Conservation (phyloP, 1,284 basidiomycete species). For the Moesziomyces antarcticus region DNA sequence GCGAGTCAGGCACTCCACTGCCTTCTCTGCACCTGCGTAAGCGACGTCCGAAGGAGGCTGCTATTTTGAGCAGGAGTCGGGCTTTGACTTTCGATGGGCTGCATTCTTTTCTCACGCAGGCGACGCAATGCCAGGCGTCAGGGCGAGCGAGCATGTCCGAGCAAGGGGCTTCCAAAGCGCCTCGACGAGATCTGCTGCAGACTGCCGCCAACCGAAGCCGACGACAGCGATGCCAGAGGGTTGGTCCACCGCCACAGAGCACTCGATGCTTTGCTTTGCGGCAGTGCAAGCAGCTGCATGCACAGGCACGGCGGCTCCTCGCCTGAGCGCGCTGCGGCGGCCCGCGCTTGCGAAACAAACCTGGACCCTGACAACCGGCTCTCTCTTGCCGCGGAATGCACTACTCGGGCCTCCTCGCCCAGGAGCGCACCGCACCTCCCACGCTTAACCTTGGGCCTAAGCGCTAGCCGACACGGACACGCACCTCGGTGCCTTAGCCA, state of each 20-base stretch:
- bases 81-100: background rate
- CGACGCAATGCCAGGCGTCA: background rate
- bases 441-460: background rate
- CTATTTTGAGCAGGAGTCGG: slow-evolving; percentile 19
- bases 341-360: background rate
- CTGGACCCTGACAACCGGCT: slow-evolving; percentile 9
- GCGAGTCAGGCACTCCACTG: slow-evolving; percentile 3
- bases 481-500: slow-evolving; percentile 29
- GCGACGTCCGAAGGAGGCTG: slow-evolving; percentile 3
- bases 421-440: slow-evolving; percentile 20
- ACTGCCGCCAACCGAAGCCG: slow-evolving; percentile 24
- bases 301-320: background rate
- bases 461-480: slow-evolving; percentile 8
- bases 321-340: background rate
- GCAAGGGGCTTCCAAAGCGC: slow-evolving; percentile 5
- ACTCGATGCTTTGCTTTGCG: background rate
- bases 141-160: slow-evolving; percentile 1
- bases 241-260: background rate
- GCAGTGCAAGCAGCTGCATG: no score
- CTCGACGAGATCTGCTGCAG: background rate
- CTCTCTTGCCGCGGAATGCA: slow-evolving; percentile 17
- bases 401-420: slow-evolving; percentile 20
- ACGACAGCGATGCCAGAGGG: slow-evolving; percentile 11
- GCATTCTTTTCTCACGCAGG: slow-evolving; percentile 1
- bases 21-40: no score